Evolutionary conservation across 1,284 basidiomycete species (phyloP), one percentile per base, ranked within the genome.

Genomic region (Apiotrichum siamense): DNA sequence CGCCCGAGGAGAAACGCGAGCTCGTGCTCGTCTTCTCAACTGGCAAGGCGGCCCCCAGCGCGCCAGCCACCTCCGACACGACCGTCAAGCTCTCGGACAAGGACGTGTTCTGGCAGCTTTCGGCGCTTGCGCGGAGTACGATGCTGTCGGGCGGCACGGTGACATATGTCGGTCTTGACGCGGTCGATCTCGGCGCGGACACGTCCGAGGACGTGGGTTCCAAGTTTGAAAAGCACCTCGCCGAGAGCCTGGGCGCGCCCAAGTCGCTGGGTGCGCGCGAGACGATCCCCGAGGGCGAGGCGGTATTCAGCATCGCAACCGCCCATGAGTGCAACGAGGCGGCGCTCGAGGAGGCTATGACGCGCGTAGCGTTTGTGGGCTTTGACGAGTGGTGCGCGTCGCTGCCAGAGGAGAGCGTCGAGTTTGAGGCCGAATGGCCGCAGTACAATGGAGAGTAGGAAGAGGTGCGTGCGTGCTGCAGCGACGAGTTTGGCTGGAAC

Each of bases 361-460:
- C 27, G 5, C 41, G 41, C 29, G 15, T 29, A n/a, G 4, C 20
- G 24, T 43, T 43, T 9, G 0, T 43, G 13, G 32, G 11, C 26
- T 3, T 21, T 21, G 29, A 43, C 12, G 41, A 43, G 9, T 43
- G 41, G 41, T 29, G 41, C 29, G 27, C 18, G 11, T 12, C 26
- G 17, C 41, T 43, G 5, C 27, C 41, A 10, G 41, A 43, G 29
- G 41, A 43, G 20, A 43, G 21, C 12, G 29, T 43, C 41, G 41
- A 43, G 41, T 43, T 43, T 32, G 41, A 43, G 41, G 41, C 41
- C 20, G 41, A 43, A 18, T 43, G 41, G 41, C 41, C 41, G 12
- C 21, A 26, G 18, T 29, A 23, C 37, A 38, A 7, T 31, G 9
- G 15, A 31, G 29, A 9, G 29, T 31, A 15, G 15, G 29, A 31